phyloP scores from a whole-genome alignment of 116 monocot species.

The Dioscorea cayenensis region DNA sequence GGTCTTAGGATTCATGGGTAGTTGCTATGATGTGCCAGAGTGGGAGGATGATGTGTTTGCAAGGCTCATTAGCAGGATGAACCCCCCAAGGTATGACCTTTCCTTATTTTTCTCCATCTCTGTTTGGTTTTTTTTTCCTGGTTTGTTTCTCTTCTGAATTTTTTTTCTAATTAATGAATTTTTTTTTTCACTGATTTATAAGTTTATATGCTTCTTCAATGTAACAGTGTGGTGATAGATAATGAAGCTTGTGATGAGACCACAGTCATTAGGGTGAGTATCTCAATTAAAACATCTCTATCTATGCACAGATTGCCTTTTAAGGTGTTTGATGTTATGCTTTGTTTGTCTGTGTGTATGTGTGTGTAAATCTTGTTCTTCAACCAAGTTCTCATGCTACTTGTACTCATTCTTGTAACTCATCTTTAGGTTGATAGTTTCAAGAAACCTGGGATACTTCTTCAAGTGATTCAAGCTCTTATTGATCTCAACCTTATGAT shows the following conservation, averaged over 20 bases:
- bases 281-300: not conserved
- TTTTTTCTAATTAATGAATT: no score
- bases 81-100: conserved; percentile 35
- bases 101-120: not conserved
- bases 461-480: conserved; percentile 48
- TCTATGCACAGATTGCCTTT: no score
- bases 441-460: conserved; percentile 40
- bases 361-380: no score
- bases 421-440: conserved; percentile 38
- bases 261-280: conserved; percentile 52
- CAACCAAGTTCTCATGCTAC: no score
- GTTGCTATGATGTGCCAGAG: conserved; percentile 2
- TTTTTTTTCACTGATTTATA: no score
- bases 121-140: no score
- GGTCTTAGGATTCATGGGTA: conserved; percentile 4
- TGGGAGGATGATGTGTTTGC: conserved; percentile 46
- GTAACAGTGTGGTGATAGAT: conserved; percentile 36
- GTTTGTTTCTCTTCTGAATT: no score
- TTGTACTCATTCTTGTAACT: no score
- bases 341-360: no score
- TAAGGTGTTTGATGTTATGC: no score
- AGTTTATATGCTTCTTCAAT: not conserved
- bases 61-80: conserved; percentile 52
- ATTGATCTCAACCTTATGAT: conserved; percentile 48
- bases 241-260: conserved; percentile 37